These are phyloP conservation scores for Aphanomyces stellatus DNA, from an alignment of 352 stramenopile species.

Conservation along the genomic window DNA sequence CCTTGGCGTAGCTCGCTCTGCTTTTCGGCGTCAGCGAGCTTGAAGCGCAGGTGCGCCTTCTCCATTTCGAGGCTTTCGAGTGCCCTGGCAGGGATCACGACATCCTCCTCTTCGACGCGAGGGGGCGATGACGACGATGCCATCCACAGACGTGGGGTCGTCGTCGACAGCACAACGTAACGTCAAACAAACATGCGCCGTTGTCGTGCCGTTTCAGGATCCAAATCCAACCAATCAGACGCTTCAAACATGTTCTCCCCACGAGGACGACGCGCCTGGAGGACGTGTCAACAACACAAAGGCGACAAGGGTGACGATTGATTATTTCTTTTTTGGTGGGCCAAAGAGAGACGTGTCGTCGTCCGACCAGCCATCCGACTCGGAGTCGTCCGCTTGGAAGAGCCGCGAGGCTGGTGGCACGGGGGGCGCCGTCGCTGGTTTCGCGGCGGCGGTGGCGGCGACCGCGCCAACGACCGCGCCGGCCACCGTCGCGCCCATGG, in stretches of 20 bases:
- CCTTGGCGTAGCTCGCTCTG: neutral
- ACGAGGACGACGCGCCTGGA: neutral
- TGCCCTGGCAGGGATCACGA: neutral
- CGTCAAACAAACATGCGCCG: no score
- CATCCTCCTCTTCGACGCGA: neutral
- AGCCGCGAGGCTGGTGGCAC: slow-evolving; percentile 12
- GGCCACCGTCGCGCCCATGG: neutral
- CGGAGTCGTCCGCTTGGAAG: slow-evolving; percentile 16
- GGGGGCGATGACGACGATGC: no score
- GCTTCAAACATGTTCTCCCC: neutral
- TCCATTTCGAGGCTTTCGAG: neutral
- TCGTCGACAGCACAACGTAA: no score
- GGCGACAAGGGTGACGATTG: neutral
- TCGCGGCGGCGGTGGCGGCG: neutral
- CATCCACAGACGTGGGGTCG: no score
- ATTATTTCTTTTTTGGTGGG: slow-evolving; percentile 16
- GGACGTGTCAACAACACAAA: no score
- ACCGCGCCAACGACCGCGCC: neutral
- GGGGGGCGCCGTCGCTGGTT: neutral
- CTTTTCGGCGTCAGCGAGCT: slow-evolving; percentile 1
- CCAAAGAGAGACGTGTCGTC: slow-evolving; percentile 18
- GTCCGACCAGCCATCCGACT: slow-evolving; percentile 18
- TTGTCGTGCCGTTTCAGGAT: neutral
- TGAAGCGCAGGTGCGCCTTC: neutral
- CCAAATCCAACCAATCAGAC: neutral